Conservation (phyloP, 2,329 filamentous ascomycete species). For the Teratosphaeria viscida region DNA sequence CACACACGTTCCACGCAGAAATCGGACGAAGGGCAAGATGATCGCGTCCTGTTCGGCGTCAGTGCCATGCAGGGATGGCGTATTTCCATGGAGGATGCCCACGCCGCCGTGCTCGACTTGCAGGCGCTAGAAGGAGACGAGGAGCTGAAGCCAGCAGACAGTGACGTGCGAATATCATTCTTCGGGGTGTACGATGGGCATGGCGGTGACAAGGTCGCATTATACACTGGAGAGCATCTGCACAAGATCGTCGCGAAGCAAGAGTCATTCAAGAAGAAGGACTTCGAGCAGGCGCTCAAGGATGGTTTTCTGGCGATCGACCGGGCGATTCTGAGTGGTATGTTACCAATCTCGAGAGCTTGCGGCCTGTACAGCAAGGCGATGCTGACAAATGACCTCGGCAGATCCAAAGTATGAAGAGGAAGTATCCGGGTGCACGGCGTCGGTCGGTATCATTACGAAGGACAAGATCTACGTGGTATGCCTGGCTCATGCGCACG, state of each 20-base stretch:
- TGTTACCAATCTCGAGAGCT: slow-evolving; percentile 14
- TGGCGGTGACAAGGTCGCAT: slow-evolving; percentile 89
- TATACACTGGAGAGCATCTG: slow-evolving; percentile 85
- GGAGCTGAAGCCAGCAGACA: slow-evolving; percentile 45
- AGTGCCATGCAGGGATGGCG: slow-evolving; percentile 99
- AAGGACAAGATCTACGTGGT: slow-evolving; percentile 92
- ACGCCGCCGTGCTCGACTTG: slow-evolving; percentile 81
- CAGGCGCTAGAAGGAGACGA: slow-evolving; percentile 50
- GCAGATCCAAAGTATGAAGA: slow-evolving; percentile 93
- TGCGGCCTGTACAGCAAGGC: background rate
- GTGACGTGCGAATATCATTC: slow-evolving; percentile 72
- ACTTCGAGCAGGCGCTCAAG: slow-evolving; percentile 92
- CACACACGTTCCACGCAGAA: slow-evolving; percentile 42
- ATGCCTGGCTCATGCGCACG: slow-evolving; percentile 35
- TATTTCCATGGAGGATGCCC: slow-evolving; percentile 98
- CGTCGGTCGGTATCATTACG: slow-evolving; percentile 80
- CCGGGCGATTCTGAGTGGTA: slow-evolving; percentile 90
- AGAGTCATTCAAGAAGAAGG: slow-evolving; percentile 79
- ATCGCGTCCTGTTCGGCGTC: slow-evolving; percentile 82
- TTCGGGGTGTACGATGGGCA: slow-evolving; percentile 98
- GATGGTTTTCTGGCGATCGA: slow-evolving; percentile 96
- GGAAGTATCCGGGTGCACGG: slow-evolving; percentile 95
- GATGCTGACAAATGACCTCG: slow-evolving; percentile 18
- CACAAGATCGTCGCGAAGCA: slow-evolving; percentile 93
- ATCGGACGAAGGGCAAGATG: slow-evolving; percentile 85